Conservation (phyloP, 495 filamentous ascomycete species). For the Penicillium paradoxum region DNA sequence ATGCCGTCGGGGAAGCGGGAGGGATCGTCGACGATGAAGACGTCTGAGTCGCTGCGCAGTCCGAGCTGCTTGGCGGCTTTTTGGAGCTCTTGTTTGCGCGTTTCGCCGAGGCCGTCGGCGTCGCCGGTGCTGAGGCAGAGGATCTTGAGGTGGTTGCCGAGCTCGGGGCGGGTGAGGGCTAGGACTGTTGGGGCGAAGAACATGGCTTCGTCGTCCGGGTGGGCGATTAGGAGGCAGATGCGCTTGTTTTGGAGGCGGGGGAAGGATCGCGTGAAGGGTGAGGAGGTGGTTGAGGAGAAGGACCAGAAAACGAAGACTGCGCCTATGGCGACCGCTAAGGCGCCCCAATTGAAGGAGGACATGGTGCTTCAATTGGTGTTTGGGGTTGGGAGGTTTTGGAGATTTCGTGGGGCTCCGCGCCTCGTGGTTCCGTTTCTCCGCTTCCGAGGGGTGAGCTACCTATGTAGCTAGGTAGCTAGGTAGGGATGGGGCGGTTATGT, state of each 20-base stretch:
- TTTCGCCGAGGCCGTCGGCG: slow-evolving; percentile 80
- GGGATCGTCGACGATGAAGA: slow-evolving; percentile 75
- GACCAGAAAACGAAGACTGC: slow-evolving; percentile 43
- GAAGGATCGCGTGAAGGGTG: slow-evolving; percentile 59
- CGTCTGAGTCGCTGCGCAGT: slow-evolving; percentile 63
- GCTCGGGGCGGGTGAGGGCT: slow-evolving; percentile 64
- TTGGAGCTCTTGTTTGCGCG: slow-evolving; percentile 74
- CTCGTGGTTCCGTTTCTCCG: neutral
- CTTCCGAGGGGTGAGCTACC: too few relatives aligned
- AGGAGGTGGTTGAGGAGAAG: slow-evolving; percentile 51
- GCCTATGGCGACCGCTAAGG: slow-evolving; percentile 30
- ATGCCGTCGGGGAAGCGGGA: slow-evolving; percentile 81
- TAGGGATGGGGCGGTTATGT: too few relatives aligned
- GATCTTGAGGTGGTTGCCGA: slow-evolving; percentile 88
- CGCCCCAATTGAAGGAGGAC: slow-evolving; percentile 24
- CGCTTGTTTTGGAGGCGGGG: slow-evolving; percentile 71
- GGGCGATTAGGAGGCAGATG: slow-evolving; percentile 87
- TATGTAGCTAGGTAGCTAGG: too few relatives aligned
- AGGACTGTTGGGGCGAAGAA: slow-evolving; percentile 92
- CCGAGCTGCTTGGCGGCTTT: slow-evolving; percentile 73
- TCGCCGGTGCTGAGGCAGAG: slow-evolving; percentile 86
- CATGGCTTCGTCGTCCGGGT: slow-evolving; percentile 99
- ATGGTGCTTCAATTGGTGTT: neutral
- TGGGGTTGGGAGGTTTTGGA: neutral
- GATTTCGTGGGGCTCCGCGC: neutral